These are phyloP conservation scores for Blastobotrys chiropterorum DNA, from an alignment of 805 yeast genomes.

Conservation along the genomic window DNA sequence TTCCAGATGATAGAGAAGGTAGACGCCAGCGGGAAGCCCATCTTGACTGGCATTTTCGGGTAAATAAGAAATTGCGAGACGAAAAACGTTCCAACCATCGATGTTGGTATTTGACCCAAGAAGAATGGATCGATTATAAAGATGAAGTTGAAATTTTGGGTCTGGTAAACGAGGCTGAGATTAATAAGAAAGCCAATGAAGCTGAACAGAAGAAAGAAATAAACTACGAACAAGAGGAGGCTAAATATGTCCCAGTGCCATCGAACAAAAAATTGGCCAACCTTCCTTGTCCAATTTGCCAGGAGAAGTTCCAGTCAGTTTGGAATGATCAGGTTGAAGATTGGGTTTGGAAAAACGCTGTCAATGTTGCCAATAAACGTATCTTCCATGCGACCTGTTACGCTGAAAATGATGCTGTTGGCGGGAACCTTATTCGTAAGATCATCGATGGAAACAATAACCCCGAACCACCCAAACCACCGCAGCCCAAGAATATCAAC, in stretches of 20 bases:
- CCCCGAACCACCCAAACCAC: not conserved
- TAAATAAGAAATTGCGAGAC: constrained; percentile 65
- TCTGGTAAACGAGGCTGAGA: constrained; percentile 19
- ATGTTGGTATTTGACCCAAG: constrained; percentile 71
- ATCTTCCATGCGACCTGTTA: constrained; percentile 65
- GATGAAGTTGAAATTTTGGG: constrained; percentile 56
- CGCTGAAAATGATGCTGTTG: constrained; percentile 44
- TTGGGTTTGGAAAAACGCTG: constrained; percentile 75
- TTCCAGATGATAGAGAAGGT: constrained; percentile 55
- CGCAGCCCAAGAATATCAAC: not conserved
- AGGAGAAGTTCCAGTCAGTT: constrained; percentile 54
- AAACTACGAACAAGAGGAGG: constrained; percentile 19
- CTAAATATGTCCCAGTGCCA: constrained; percentile 60
- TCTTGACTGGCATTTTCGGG: constrained; percentile 94
- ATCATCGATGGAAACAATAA: not conserved
- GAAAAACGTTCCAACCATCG: constrained; percentile 53
- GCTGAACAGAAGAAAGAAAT: constrained; percentile 15
- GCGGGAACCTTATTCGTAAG: not conserved
- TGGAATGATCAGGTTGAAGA: constrained; percentile 72
- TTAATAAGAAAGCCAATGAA: constrained; percentile 13
- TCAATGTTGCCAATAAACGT: constrained; percentile 40
- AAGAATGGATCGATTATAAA: constrained; percentile 66
- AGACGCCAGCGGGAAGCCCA: constrained; percentile 53
- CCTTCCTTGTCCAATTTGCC: constrained; percentile 62
- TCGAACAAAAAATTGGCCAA: constrained; percentile 52